Evolutionary conservation across 495 filamentous ascomycete species (phyloP), one percentile per base, ranked within the genome.

Genomic region (Xylaria flabelliformis): DNA sequence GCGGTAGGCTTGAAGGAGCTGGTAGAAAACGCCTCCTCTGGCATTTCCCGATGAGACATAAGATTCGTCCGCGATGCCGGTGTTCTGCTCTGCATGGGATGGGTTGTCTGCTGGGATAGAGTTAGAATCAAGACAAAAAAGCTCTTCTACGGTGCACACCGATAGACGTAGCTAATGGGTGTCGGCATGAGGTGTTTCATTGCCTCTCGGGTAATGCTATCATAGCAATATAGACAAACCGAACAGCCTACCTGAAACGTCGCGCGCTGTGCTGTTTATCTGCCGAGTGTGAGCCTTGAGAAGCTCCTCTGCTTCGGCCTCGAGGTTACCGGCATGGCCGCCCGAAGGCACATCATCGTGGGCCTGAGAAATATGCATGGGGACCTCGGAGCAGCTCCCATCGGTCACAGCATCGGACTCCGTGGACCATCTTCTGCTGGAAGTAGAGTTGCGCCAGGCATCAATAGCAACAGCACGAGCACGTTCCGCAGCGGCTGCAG

Each of bases 21-120:
- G 70, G 63, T 72, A 72, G 63, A 71, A 71, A 6, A 72, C 39
- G 21, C 70, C 63, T 36, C 70, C 70, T 67, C n/a, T 42, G 0
- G 50, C 21, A 17, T 66, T 58, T 10, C 50, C 64, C 0, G 70
- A 72, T n/a, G 64, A 58, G 39, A 56, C 62, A n/a, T 72, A 41
- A 7, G n/a, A n/a, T 44, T 48, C 59, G 21, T 55, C 59, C n/a
- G 13, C 34, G 17, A 64, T 34, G 24, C 21, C 46, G 1, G n/a
- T n/a, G 29, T 55, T 34, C 3, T 44, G 32, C 10, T 53, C 59
- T 8, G 58, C 10, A 19, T 53, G 39, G 46, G 46, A 55, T 32
- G 34, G 50, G 21, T 42, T 44, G 21, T 34, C 51, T 65, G 48
- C 34, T 67, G 24, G 4, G n/a, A 42, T 62, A n/a, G 41, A 56